Conservation (phyloP, 371 early-diverging fungal species). For the Capillidium rhysosporum region DNA sequence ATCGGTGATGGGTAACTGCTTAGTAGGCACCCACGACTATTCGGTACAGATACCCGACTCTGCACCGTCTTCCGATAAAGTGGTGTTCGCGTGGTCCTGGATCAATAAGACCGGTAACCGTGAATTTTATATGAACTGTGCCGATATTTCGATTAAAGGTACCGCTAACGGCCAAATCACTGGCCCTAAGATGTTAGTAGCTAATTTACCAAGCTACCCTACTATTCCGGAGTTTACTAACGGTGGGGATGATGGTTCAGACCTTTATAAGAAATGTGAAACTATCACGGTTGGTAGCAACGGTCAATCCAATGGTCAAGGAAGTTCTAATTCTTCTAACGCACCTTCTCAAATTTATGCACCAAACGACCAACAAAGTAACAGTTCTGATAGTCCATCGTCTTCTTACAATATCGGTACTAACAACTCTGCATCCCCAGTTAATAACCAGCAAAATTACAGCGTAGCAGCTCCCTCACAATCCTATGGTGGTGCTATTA, state of each 20-base stretch:
- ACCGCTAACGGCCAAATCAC: constrained; percentile 9
- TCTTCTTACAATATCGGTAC: no score
- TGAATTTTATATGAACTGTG: constrained; percentile 36
- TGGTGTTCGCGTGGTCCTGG: constrained; percentile 3
- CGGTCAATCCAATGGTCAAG: no score
- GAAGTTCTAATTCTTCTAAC: no score
- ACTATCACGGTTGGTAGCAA: not conserved
- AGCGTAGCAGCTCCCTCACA: no score
- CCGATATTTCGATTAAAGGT: constrained; percentile 20
- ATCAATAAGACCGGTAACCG: constrained; percentile 17
- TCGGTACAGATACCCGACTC: not conserved
- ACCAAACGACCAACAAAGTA: no score
- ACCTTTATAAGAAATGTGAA: not conserved
- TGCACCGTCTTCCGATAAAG: constrained; percentile 1
- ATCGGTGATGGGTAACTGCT: not conserved
- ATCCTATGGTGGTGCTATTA: no score
- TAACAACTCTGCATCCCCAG: no score
- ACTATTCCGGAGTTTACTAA: not conserved
- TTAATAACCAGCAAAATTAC: no score
- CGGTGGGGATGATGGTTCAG: not conserved
- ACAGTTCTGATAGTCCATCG: no score
- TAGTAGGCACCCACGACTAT: not conserved
- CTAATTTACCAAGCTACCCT: constrained; percentile 11
- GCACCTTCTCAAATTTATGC: no score
- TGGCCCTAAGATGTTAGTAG: constrained; percentile 20